Evolutionary conservation across 768 basidiomycete species (phyloP), one percentile per base, ranked within the genome.

Genomic region (Calocera cornea): DNA sequence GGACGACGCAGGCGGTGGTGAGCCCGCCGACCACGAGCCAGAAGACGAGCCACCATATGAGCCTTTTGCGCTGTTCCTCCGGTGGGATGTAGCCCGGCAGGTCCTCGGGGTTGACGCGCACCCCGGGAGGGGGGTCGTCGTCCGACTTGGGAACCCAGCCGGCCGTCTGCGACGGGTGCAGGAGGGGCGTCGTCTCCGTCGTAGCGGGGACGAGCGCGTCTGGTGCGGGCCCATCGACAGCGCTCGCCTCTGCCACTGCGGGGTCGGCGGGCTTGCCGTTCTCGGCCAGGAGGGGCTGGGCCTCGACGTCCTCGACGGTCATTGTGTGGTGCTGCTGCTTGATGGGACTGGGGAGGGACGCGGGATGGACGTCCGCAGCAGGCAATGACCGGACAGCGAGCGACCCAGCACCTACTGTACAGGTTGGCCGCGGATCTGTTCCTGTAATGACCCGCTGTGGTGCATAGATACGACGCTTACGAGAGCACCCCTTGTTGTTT

Each of bases 41-140:
- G 34, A 74, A 50, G 0, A 65, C n/a, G 0, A 65, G 0, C 68
- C 70, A 73, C 34, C 63, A n/a, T 5, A 69, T 11, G 11, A 69
- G 41, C 2, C 38, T 60, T 10, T 33, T 24, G 7, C 66, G 65
- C 12, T 66, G 41, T 24, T 69, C 63, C 27, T 34, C 65, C 2
- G 71, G 66, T 1, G 69, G 54, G 54, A 60, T 33, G 22, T 60
- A 33, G 14, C 54, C 54, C 31, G 54, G 54, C 54, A 60, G 31
- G 54, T 60, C 54, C 31, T 60, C 54, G 16, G 54, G 54, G 54
- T 33, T 27, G 7, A 60, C 54, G 14, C 54, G 54, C 31, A 60
- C 54, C 7, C 54, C 54, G 19, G 54, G 54, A 33, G 54, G 54
- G 14, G 54, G 54, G 31, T 60, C 54, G 14, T 27, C 19, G 27